Base-by-base conservation (phyloP, 345 rosid genomes). In the Rhizophora apiculata region DNA sequence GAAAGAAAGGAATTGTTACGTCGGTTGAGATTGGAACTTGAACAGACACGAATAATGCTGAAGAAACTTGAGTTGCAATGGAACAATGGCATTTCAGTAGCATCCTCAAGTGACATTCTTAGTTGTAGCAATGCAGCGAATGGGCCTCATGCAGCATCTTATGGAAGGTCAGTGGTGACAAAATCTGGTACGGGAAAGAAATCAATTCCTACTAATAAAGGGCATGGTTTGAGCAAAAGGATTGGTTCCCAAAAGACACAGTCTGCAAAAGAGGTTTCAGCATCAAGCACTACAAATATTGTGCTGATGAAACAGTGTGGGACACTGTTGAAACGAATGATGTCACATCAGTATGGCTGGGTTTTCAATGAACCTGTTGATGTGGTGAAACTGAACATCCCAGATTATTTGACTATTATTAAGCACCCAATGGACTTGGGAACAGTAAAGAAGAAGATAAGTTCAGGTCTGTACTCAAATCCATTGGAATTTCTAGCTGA, bases 381-480 rank as follows among this genome's bases (percentile, higher is more conserved):
- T 36, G 81, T 70, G 4, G 83, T 54, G 56, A 60, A 70, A 34
- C 16, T 81, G 55, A 71, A 74, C 29, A 65, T 79, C 58, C 67
- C 74, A 24, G 91, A 87, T 73, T 87, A 87, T 63, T 60, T 67
- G 16, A 79, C 64, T 21, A 73, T 87, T 26, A 80, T 87, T 63
- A 78, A 84, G 79, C 63, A 64, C 34, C 88, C 91, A 11, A 87
- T 87, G 91, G 91, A 87, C 70, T 77, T 87, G 24, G 87, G 87
- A 29, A 79, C 91, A 2, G 77, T 87, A 39, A 82, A 74, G 75
- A 64, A 66, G 31, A 87, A 80, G 64, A 64, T 87, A 6, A 68
- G 46, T 6, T 75, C 54, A 43, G 70, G 76, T 37, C 1, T 32
- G 10, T 84, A 83, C 72, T 32, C 60, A 20, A 70, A 73, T 7